These are phyloP conservation scores for Cutaneotrichosporon sp. DNA, from an alignment of 1,284 basidiomycete species.

Conservation along the genomic window DNA sequence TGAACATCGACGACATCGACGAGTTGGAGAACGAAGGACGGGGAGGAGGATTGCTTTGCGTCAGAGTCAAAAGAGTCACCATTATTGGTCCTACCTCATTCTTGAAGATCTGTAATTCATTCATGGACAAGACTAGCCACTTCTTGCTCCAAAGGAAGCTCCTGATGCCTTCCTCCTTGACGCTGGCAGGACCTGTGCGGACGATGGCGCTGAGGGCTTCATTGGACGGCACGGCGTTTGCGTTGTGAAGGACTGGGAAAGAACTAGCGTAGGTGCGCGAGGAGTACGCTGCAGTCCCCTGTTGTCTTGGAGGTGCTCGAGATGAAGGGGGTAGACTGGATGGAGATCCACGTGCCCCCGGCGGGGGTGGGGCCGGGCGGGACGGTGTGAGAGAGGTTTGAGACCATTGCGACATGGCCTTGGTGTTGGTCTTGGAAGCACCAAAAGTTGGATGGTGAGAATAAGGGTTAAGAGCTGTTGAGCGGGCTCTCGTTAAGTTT, in stretches of 20 bases:
- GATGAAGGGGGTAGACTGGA: conserved; percentile 4
- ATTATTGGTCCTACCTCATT: conserved; percentile 65
- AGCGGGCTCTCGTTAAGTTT: too few relatives aligned
- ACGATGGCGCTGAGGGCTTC: conserved; percentile 24
- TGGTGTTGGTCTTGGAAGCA: not conserved
- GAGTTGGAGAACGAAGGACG: conserved; percentile 48
- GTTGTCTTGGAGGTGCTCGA: not conserved
- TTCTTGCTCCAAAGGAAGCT: conserved; percentile 83
- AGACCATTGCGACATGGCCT: conserved; percentile 28
- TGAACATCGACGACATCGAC: conserved; percentile 81
- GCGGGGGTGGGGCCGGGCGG: conserved; percentile 38
- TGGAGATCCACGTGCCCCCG: conserved; percentile 15
- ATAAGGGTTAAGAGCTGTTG: too few relatives aligned
- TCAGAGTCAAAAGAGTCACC: not conserved
- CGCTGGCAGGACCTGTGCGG: conserved; percentile 59
- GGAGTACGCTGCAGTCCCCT: conserved; percentile 9
- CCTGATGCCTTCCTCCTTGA: conserved; percentile 86
- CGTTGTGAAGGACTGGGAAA: conserved; percentile 27
- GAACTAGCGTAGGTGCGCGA: conserved; percentile 33
- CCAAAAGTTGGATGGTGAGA: too few relatives aligned
- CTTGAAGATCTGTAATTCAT: conserved; percentile 79
- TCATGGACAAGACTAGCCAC: conserved; percentile 81
- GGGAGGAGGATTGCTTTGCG: conserved; percentile 34
- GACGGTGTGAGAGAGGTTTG: conserved; percentile 39
- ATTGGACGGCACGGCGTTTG: conserved; percentile 8